Percentiles rank a stretch among this genome's conserved stretches.
phyloP scores from a whole-genome alignment of 768 basidiomycete genomes.

The Mycena sanguinolenta region DNA sequence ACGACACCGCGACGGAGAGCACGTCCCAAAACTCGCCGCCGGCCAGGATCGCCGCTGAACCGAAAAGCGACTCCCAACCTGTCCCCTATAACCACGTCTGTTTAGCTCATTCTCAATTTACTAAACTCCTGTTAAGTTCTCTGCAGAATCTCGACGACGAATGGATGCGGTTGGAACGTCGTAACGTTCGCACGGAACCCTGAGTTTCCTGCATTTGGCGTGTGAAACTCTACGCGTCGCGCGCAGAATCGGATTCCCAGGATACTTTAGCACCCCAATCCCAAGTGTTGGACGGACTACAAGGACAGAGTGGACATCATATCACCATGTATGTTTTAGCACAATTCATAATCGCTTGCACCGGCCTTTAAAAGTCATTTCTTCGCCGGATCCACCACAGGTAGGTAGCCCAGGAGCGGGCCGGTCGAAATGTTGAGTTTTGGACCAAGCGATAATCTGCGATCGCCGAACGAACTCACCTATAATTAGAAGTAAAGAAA shows the following conservation, averaged over 20 bases:
- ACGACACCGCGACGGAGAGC: constrained; percentile 7
- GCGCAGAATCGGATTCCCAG: not conserved
- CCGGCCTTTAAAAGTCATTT: not conserved
- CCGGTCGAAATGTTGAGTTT: not conserved
- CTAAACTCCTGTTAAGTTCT: not conserved
- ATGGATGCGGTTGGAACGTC: constrained; percentile 4
- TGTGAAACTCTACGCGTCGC: not conserved
- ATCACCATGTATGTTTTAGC: not conserved
- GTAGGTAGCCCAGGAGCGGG: not conserved
- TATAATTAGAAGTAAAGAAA: not conserved
- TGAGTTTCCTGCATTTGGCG: not conserved
- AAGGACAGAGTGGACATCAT: too few relatives aligned
- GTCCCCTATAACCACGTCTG: not conserved
- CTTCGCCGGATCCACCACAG: not conserved
- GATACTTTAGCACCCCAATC: not conserved
- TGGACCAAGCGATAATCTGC: too few relatives aligned
- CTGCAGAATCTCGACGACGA: constrained; percentile 7
- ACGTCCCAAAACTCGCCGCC: not conserved
- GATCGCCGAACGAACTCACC: not conserved
- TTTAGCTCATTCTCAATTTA: not conserved
- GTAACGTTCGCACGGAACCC: not conserved
- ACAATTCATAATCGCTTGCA: not conserved
- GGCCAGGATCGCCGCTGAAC: too few relatives aligned
- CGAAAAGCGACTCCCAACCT: not conserved
- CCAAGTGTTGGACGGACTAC: not conserved